Evolutionary conservation across 805 yeast species (phyloP), one percentile per base, ranked within the genome.

Genomic region (Pichia californica): DNA sequence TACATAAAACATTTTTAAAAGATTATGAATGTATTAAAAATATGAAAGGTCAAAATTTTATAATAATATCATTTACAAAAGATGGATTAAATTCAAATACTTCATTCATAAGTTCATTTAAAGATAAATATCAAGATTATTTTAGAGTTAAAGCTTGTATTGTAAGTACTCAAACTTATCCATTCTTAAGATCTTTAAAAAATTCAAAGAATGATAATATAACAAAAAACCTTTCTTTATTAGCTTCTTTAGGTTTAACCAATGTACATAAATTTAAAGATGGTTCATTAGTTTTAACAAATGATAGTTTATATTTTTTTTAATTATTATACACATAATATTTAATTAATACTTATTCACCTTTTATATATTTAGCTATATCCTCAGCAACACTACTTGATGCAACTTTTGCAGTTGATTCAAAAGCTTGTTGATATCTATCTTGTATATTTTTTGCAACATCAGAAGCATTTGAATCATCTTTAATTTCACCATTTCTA

Each of bases 401-500:
- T 4, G 83, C 80, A 7, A 71, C 58, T 57, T 80, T 82, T 3
- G 81, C 76, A 9, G 78, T 74, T 11, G 67, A 59, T 49, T 81
- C 86, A 48, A 84, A 74, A 3, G 94, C 93, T 31, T 71, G 72
- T 59, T 83, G 83, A 59, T 88, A 88, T 41, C 87, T 73, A 15
- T 73, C 71, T 58, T 84, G 88, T 35, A 86, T 62, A 3, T 66
- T 71, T 10, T 64, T 65, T n/a, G 57, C 51, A 16, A 45, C 70
- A 57, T 84, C 88, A 34, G 84, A 59, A 27, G 69, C 73, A 2
- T 66, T 71, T 9, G 63, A 62, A n/a, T 52, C 52, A 11, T 66
- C 75, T 40, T 69, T 73, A 7, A 81, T 54, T 57, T 83, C 89
- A 14, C 81, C 77, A 29, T 66, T 62, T 58, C 88, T 70, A 34